Conservation (phyloP, 2,329 filamentous ascomycete genomes). For the Domatiomyces globalis region DNA sequence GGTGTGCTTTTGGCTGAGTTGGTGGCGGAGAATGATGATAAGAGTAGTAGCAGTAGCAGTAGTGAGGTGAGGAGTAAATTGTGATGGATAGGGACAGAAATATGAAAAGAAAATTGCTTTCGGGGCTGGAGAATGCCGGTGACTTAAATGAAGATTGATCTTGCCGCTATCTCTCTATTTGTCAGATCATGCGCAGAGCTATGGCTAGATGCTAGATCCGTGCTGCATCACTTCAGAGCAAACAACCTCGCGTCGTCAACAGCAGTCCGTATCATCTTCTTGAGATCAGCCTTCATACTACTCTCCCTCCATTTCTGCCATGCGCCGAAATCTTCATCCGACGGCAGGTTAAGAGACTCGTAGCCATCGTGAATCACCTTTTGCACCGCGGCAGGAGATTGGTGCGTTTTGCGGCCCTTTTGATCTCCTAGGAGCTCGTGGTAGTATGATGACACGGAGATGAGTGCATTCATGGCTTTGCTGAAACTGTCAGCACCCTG, state of each 20-base stretch:
- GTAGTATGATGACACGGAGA: conserved; percentile 74
- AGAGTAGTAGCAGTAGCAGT: conserved; percentile 10
- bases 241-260: conserved; percentile 51
- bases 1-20: conserved; percentile 40
- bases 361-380: conserved; percentile 94
- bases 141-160: not conserved
- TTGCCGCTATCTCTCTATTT: not conserved
- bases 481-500: conserved; percentile 25
- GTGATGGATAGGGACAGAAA: not conserved
- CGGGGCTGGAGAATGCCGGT: no score
- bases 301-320: conserved; percentile 81
- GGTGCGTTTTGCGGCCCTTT: conserved; percentile 43
- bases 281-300: conserved; percentile 59
- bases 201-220: not conserved
- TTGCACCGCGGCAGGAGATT: conserved; percentile 66
- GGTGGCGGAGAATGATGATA: conserved; percentile 19
- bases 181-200: not conserved
- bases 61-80: not conserved
- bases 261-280: conserved; percentile 68
- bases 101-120: not conserved
- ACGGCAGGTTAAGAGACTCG: conserved; percentile 82
- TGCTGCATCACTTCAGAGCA: not conserved
- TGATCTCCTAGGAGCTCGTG: conserved; percentile 54
- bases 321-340: conserved; percentile 68
- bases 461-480: conserved; percentile 62